Percentiles rank a stretch among this genome's conserved stretches.
Evolutionary conservation across 768 basidiomycete species (phyloP).

Genomic region (Lactarius hengduanensis): DNA sequence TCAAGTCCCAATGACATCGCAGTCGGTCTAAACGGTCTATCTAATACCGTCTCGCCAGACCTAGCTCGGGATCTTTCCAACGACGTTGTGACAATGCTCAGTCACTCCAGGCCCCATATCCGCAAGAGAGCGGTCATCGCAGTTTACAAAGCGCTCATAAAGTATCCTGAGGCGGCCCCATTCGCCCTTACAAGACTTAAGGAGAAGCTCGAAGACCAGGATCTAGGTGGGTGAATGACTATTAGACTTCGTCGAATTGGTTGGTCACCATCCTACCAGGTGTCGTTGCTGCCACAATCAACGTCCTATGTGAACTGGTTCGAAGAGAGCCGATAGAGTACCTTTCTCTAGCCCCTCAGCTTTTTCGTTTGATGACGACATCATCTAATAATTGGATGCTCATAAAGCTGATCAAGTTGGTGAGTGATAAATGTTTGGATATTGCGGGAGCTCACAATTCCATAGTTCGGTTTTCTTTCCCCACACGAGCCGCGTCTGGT

Average conservation of each 20-base stretch:
- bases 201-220: conserved; percentile 79
- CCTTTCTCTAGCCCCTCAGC: conserved; percentile 82
- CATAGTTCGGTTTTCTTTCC: conserved; percentile 87
- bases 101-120: conserved; percentile 84
- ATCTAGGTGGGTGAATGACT: conserved; percentile 50
- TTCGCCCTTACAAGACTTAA: conserved; percentile 67
- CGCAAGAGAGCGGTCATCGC: conserved; percentile 88
- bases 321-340: conserved; percentile 77
- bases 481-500: conserved; percentile 92
- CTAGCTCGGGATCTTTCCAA: conserved; percentile 88
- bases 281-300: conserved; percentile 92
- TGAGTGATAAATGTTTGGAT: conserved; percentile 38
- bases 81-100: conserved; percentile 82
- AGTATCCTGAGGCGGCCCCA: conserved; percentile 76
- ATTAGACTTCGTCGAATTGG: neutral
- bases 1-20: conserved; percentile 75
- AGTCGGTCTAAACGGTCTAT: conserved; percentile 76
- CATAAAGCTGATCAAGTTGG: conserved; percentile 97
- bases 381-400: conserved; percentile 99
- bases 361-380: conserved; percentile 90
- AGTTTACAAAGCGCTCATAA: conserved; percentile 73
- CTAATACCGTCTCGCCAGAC: conserved; percentile 81
- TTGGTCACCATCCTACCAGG: conserved; percentile 49
- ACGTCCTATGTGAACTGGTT: conserved; percentile 91
- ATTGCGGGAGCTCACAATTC: conserved; percentile 9